Percentiles rank a stretch among this genome's conserved stretches.
Evolutionary conservation across 352 stramenopile species (phyloP).

Genomic region (Pythium volutum): DNA sequence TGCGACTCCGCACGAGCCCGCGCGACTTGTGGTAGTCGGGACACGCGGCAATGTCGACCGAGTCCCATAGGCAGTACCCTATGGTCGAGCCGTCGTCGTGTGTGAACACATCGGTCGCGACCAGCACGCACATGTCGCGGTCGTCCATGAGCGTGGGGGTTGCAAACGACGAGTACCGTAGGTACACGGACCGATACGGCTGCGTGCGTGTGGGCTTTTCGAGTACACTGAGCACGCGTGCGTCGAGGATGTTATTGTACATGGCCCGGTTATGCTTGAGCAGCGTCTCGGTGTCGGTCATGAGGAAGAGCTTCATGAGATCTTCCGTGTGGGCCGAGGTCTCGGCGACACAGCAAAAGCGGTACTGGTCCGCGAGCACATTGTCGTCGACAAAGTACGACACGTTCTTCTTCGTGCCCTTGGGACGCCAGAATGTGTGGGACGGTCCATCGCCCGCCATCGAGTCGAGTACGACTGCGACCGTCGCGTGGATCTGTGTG

Average conservation of each 20-base stretch:
- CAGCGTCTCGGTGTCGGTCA: constrained; percentile 35
- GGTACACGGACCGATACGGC: constrained; percentile 32
- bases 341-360: constrained; percentile 58
- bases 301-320: constrained; percentile 51
- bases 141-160: constrained; percentile 35
- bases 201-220: constrained; percentile 35
- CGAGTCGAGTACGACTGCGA: constrained; percentile 40
- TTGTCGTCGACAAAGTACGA: constrained; percentile 52
- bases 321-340: constrained; percentile 35
- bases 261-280: constrained; percentile 41
- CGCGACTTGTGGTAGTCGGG: constrained; percentile 12
- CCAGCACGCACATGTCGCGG: constrained; percentile 39
- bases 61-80: constrained; percentile 64
- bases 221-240: constrained; percentile 39
- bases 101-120: constrained; percentile 28
- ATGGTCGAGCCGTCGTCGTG: constrained; percentile 45
- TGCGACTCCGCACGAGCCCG: constrained; percentile 26
- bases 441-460: constrained; percentile 36
- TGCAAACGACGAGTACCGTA: constrained; percentile 36
- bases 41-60: constrained; percentile 30
- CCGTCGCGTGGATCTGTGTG: constrained; percentile 19
- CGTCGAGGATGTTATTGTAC: constrained; percentile 44
- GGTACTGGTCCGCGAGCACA: constrained; percentile 36
- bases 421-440: constrained; percentile 40
- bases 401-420: constrained; percentile 39